These are phyloP conservation scores for Ascomycota sp. DNA, from an alignment of 2,329 filamentous ascomycete genomes.

Conservation along the genomic window DNA sequence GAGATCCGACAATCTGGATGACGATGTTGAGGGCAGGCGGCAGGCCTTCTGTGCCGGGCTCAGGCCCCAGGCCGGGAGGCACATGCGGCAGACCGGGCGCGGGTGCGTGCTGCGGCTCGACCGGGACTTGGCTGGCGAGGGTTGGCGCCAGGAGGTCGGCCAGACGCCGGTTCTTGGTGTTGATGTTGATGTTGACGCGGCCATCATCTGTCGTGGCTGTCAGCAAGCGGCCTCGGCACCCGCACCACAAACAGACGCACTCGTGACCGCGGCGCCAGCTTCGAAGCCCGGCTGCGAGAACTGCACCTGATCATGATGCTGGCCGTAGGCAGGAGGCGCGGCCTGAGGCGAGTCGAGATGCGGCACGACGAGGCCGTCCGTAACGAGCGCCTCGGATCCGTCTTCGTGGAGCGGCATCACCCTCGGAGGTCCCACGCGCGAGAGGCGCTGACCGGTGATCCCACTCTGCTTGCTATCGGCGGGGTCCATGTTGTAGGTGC, in stretches of 20 bases:
- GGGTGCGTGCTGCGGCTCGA: constrained; percentile 24
- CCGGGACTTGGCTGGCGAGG: constrained; percentile 30
- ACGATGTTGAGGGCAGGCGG: constrained; percentile 44
- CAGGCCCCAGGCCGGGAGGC: constrained; percentile 46
- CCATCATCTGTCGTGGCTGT: constrained; percentile 37
- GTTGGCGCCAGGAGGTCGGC: constrained; percentile 45
- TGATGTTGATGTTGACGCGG: constrained; percentile 58
- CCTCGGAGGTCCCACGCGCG: no score
- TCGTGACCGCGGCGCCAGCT: constrained; percentile 35
- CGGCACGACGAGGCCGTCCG: constrained; percentile 18
- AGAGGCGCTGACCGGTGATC: no score
- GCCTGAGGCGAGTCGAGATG: constrained; percentile 19
- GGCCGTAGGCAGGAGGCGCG: constrained; percentile 35
- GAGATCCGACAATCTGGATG: constrained; percentile 52
- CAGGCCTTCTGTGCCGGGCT: constrained; percentile 31
- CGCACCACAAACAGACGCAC: constrained; percentile 10
- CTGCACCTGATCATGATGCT: constrained; percentile 30
- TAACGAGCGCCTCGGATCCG: constrained; percentile 10
- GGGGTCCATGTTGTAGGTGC: no score
- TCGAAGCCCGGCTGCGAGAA: constrained; percentile 40
- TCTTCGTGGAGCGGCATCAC: no score
- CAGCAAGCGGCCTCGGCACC: background rate
- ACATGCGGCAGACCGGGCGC: constrained; percentile 40
- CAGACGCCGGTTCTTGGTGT: constrained; percentile 42
- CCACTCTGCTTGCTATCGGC: no score